These are phyloP conservation scores for Fusarium nygamai DNA, from an alignment of 2,329 filamentous ascomycete species.

Conservation along the genomic window DNA sequence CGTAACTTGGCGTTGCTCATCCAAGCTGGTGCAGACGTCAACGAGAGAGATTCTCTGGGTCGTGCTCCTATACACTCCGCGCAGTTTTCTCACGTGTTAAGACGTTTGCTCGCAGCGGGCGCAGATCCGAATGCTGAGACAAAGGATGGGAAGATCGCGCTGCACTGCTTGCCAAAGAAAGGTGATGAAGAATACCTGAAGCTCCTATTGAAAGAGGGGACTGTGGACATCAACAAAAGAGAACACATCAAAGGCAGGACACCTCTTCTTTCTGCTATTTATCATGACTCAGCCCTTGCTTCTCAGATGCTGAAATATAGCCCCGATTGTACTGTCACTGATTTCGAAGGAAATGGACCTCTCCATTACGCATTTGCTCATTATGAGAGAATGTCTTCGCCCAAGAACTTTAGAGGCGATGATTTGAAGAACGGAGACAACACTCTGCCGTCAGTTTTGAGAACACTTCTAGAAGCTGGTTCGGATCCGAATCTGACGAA, in stretches of 20 bases:
- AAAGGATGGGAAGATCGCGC: constrained; percentile 2
- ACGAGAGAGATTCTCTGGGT: constrained; percentile 24
- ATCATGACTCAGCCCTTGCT: neutral
- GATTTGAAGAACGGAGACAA: neutral
- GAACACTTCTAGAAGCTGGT: constrained; percentile 28
- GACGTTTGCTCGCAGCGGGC: constrained; percentile 36
- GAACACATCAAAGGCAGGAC: constrained; percentile 27
- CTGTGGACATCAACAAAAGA: constrained; percentile 39
- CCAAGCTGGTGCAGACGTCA: constrained; percentile 37
- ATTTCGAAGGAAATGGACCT: constrained; percentile 34
- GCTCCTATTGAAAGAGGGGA: constrained; percentile 38
- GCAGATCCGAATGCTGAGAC: constrained; percentile 36
- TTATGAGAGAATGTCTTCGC: neutral
- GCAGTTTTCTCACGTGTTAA: neutral
- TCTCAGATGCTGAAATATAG: constrained; percentile 29
- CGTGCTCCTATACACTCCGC: constrained; percentile 34
- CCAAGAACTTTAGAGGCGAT: neutral
- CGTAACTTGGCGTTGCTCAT: constrained; percentile 32
- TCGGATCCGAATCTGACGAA: constrained; percentile 34
- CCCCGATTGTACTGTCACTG: constrained; percentile 22
- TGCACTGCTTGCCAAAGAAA: constrained; percentile 30
- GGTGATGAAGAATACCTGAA: constrained; percentile 9
- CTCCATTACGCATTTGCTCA: constrained; percentile 29
- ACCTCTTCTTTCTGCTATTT: constrained; percentile 25
- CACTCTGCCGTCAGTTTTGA: neutral